Percentiles rank a stretch among this genome's conserved stretches.
phyloP scores from a whole-genome alignment of 495 filamentous ascomycete genomes.

The Hyaloscypha hepaticicola region DNA sequence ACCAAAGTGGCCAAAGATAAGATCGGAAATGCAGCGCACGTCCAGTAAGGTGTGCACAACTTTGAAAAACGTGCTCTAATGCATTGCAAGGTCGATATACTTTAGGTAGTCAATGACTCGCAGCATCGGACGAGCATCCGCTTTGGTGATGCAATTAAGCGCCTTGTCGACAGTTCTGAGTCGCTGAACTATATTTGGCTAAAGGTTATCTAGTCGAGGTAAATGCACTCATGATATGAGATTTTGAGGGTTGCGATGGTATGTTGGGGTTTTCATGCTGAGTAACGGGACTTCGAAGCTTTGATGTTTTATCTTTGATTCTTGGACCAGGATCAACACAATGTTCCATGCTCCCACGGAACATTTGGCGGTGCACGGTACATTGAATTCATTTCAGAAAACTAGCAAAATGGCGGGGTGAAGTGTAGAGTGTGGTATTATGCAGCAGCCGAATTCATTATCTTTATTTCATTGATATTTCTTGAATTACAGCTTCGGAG shows the following conservation, averaged over 20 bases:
- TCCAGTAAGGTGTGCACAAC: not conserved
- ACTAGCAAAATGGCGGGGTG: not conserved
- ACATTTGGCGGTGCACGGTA: no score
- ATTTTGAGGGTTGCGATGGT: not conserved
- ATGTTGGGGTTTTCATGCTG: not conserved
- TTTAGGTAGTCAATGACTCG: not conserved
- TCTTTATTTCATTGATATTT: not conserved
- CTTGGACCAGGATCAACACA: no score
- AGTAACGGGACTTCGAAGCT: no score
- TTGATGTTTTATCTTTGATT: no score
- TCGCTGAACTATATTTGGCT: not conserved
- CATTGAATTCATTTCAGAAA: no score
- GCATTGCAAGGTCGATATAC: not conserved
- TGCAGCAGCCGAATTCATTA: not conserved
- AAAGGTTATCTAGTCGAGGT: not conserved
- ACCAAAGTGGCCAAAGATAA: slow-evolving; percentile 8
- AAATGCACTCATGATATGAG: not conserved
- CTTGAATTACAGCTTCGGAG: not conserved
- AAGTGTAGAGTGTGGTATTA: not conserved
- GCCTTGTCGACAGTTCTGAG: not conserved
- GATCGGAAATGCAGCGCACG: slow-evolving; percentile 4
- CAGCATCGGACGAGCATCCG: not conserved
- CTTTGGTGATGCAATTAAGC: not conserved
- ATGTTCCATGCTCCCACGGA: no score
- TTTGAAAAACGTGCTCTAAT: not conserved